These are phyloP conservation scores for Aspergillus caelatus DNA, from an alignment of 2,329 filamentous ascomycete genomes.

Conservation along the genomic window DNA sequence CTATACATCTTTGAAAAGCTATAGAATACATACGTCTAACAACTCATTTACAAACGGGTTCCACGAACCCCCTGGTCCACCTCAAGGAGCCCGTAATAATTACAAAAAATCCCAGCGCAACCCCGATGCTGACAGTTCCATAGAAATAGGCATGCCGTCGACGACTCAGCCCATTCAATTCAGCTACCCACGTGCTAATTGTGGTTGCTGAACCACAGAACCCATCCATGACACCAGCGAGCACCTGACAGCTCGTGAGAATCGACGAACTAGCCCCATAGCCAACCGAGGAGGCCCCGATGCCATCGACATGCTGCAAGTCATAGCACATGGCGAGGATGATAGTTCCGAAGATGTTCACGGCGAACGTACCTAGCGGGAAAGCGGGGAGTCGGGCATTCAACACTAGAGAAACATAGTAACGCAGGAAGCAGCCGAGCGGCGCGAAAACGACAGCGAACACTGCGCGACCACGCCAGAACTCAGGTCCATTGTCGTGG, in stretches of 20 bases:
- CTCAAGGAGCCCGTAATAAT: constrained; percentile 60
- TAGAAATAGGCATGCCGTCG: constrained; percentile 65
- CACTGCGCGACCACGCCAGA: constrained; percentile 74
- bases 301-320: constrained; percentile 66
- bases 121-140: constrained; percentile 50
- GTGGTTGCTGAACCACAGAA: constrained; percentile 70
- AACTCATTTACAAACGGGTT: constrained; percentile 34
- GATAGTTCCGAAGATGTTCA: constrained; percentile 76
- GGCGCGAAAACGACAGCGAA: constrained; percentile 85
- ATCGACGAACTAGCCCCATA: constrained; percentile 38
- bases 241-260: constrained; percentile 64
- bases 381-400: constrained; percentile 70
- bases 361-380: constrained; percentile 81
- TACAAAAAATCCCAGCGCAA: constrained; percentile 53
- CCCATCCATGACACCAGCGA: constrained; percentile 68
- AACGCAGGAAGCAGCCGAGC: constrained; percentile 73
- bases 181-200: constrained; percentile 68
- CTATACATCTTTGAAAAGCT: neutral
- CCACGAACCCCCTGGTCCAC: constrained; percentile 52
- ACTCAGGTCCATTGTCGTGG: constrained; percentile 42
- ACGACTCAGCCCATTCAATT: constrained; percentile 58
- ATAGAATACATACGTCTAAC: neutral
- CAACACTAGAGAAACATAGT: constrained; percentile 70
- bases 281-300: constrained; percentile 51
- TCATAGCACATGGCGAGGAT: constrained; percentile 78